phyloP scores from a whole-genome alignment of 495 filamentous ascomycete genomes.

The Chaetomium fimeti region DNA sequence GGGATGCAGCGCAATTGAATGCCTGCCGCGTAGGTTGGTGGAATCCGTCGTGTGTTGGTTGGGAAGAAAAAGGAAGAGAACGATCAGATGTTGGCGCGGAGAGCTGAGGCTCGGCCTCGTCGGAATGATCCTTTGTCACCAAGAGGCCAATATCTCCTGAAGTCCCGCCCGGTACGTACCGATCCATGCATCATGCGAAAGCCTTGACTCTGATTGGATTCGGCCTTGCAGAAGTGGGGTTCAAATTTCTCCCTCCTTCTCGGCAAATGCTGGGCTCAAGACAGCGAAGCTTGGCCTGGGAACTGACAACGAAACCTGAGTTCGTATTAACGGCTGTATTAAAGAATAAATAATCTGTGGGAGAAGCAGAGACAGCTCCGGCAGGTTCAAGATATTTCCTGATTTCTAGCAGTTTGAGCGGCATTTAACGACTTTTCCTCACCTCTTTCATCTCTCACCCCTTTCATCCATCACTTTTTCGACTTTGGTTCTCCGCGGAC shows the following conservation, averaged over 20 bases:
- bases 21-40: conserved; percentile 8
- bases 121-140: conserved; percentile 1
- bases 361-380: too few relatives aligned
- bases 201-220: neutral
- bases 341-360: too few relatives aligned
- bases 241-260: conserved; percentile 11
- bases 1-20: conserved; percentile 24
- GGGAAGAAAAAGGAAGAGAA: neutral
- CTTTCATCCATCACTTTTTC: too few relatives aligned
- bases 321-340: too few relatives aligned
- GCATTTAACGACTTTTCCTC: too few relatives aligned
- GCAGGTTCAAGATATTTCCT: too few relatives aligned
- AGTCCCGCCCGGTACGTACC: conserved; percentile 6
- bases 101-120: conserved; percentile 10
- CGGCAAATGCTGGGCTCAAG: neutral
- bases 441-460: too few relatives aligned
- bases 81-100: conserved; percentile 2
- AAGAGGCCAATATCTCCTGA: neutral
- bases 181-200: conserved; percentile 1
- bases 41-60: neutral
- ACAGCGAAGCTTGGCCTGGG: neutral
- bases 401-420: too few relatives aligned
- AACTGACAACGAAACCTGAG: too few relatives aligned
- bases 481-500: too few relatives aligned
- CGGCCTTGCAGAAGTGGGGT: neutral